Base-by-base conservation (phyloP, 2,329 filamentous ascomycete species). In the Pseudogymnoascus sp. region DNA sequence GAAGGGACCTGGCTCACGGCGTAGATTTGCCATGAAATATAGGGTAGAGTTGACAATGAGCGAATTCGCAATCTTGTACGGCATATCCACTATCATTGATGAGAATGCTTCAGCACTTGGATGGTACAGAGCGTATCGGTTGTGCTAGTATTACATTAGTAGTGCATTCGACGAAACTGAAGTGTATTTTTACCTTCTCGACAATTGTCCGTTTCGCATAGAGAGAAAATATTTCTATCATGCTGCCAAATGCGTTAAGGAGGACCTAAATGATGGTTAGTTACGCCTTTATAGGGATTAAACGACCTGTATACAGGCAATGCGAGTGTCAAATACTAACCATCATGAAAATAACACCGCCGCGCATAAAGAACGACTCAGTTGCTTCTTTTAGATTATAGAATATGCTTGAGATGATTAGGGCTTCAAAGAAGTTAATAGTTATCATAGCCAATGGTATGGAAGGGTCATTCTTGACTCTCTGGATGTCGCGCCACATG, bases 91-190 rank as follows among this genome's bases (percentile, higher is more conserved):
- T 36, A 96, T 75, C 88, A 94, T 93, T 10, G 89, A 93, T 0
- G 91, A 84, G 58, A 92, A 81, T 13, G 91, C 90, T 80, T 97
- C 92, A 8, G 92, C 89, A 10, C 89, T 92, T 0, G 93, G 91
- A 69, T 96, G 92, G 69, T 96, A 96, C 12, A 97, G 80, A 17
- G 92, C 92, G 72, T 96, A 97, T 65, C 89, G 85, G 62, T 82
- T 78, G 69, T 97, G 93, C 73, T 96, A 55, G 10, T 31, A 5
- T 55, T 55, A 55, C 29, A 55, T 55, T 55, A 55, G 44, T 17
- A 55, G 44, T 33, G 44, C 13, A 51, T 17, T 55, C 5, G 27
- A 17, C 29, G n/a, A 55, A 33, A n/a, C 8, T 17, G 10, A 17
- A 12, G 27, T 55, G 44, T n/a, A n/a, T 33, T 55, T 55, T 55